These are phyloP conservation scores for Triticum turgidum DNA, from an alignment of 176 grass and related monocot genomes.

Conservation along the genomic window DNA sequence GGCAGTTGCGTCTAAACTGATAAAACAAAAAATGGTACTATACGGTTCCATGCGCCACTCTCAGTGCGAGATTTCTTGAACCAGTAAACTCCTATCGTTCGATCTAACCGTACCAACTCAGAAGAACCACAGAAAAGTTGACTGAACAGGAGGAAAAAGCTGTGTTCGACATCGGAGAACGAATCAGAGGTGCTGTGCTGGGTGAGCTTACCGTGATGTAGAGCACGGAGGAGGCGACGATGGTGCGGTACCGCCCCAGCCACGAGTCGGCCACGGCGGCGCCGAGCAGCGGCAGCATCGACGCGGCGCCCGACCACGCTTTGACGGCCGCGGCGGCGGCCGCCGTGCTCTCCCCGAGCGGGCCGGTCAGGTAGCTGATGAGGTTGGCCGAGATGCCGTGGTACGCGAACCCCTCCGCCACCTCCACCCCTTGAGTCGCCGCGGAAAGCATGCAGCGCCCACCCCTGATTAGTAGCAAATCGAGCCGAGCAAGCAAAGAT, in stretches of 20 bases:
- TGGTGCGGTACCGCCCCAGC: conserved; percentile 67
- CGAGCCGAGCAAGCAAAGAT: not conserved
- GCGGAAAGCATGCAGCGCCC: not conserved
- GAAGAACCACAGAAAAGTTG: not conserved
- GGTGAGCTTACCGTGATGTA: conserved; percentile 41
- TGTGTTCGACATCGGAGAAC: not conserved
- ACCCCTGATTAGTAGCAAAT: not conserved
- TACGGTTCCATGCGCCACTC: not conserved
- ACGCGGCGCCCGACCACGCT: conserved; percentile 51
- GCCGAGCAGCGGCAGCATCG: conserved; percentile 57
- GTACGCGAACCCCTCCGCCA: conserved; percentile 59
- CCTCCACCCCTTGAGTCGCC: conserved; percentile 46
- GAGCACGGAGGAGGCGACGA: conserved; percentile 52
- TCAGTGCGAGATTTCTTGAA: not conserved
- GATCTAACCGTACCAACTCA: not conserved
- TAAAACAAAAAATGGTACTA: not conserved
- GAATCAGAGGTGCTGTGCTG: no score
- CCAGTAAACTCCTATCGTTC: not conserved
- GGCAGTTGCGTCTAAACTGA: not conserved
- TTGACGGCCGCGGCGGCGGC: conserved; percentile 47
- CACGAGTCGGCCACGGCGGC: conserved; percentile 70
- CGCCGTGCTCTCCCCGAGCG: conserved; percentile 49
- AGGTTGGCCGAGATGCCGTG: conserved; percentile 54
- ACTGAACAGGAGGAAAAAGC: not conserved
- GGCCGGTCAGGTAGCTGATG: conserved; percentile 69